Base-by-base conservation (phyloP, 2,329 filamentous ascomycete genomes). In the Lojkania enalia region DNA sequence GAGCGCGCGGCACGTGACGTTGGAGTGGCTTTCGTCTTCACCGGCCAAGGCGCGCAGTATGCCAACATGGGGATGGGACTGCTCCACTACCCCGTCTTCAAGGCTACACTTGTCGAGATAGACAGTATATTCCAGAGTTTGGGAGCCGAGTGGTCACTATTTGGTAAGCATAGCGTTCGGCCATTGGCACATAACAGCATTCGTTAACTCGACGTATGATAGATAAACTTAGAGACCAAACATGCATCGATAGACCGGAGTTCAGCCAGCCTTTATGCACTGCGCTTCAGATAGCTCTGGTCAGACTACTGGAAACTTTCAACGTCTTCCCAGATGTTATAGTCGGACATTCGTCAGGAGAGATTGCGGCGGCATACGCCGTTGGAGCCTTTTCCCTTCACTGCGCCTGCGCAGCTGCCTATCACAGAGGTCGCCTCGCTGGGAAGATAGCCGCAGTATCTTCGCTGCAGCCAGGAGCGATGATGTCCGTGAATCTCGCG, bases 21-120 rank as follows among this genome's bases (percentile, higher is more conserved):
- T 33, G 30, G 30, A 16, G 7, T 33, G 7, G 18, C 13, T 9
- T 37, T 31, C 21, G 57, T 73, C 1, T 72, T 73, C 48, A 71
- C 69, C 0, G 71, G 71, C 3, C 71, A 73, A 35, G 71, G 71
- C 27, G 68, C 68, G 1, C 71, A 72, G 25, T 73, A 67, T 63
- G 39, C 44, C 0, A 56, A 58, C 1, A 73, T 73, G 70, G 70
- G 70, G 5, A 44, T 48, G 4, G 60, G 69, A 21, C 54, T 74
- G 1, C 20, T 69, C 15, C 15, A 37, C 11, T 37, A 19, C 15
- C 13, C 5, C 11, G 15, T 21, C 35, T 37, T 37, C 18, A 18
- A 19, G 19, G 15, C 18, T 5, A 37, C 35, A 18, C 19, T 37
- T 6, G 15, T 19, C 18, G 13, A 9, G 7, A 15, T 16, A 15